Evolutionary conservation across 2,329 filamentous ascomycete genomes (phyloP).

Genomic region (Alternaria gaisen): DNA sequence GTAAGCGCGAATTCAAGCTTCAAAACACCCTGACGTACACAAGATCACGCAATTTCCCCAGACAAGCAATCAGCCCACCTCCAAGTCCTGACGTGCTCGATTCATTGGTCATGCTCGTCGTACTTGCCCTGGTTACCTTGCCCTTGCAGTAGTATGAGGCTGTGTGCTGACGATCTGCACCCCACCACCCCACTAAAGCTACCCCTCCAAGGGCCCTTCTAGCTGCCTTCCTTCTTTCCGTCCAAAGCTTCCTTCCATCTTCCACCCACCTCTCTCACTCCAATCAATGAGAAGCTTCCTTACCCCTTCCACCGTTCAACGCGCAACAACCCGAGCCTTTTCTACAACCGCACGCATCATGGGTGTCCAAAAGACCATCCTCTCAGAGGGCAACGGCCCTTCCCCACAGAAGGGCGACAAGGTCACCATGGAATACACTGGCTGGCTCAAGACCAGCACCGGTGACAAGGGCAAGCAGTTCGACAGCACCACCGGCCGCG

Average conservation of each 20-base stretch:
- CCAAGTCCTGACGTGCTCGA: slow-evolving; percentile 9
- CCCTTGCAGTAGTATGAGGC: slow-evolving; percentile 28
- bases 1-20: slow-evolving; percentile 1
- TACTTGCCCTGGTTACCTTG: slow-evolving; percentile 17
- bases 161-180: slow-evolving; percentile 25
- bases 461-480: slow-evolving; percentile 61
- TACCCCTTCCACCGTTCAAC: slow-evolving; percentile 16
- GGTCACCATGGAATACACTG: slow-evolving; percentile 46
- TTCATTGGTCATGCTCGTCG: slow-evolving; percentile 17
- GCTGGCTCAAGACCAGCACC: slow-evolving; percentile 37
- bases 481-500: slow-evolving; percentile 81
- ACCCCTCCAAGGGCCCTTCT: slow-evolving; percentile 13
- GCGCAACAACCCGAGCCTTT: slow-evolving; percentile 20
- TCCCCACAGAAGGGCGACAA: slow-evolving; percentile 39
- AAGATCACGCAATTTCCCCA: slow-evolving; percentile 23
- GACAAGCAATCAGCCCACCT: slow-evolving; percentile 2
- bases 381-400: slow-evolving; percentile 41
- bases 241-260: slow-evolving; percentile 7
- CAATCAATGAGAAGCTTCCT: slow-evolving; percentile 22
- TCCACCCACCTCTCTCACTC: slow-evolving; percentile 14
- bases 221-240: slow-evolving; percentile 10
- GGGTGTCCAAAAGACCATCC: slow-evolving; percentile 42
- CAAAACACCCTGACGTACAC: slow-evolving; percentile 11
- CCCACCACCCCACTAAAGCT: slow-evolving; percentile 23
- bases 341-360: slow-evolving; percentile 32